Base-by-base conservation (phyloP, 768 basidiomycete genomes). In the Tulasnella sp. region DNA sequence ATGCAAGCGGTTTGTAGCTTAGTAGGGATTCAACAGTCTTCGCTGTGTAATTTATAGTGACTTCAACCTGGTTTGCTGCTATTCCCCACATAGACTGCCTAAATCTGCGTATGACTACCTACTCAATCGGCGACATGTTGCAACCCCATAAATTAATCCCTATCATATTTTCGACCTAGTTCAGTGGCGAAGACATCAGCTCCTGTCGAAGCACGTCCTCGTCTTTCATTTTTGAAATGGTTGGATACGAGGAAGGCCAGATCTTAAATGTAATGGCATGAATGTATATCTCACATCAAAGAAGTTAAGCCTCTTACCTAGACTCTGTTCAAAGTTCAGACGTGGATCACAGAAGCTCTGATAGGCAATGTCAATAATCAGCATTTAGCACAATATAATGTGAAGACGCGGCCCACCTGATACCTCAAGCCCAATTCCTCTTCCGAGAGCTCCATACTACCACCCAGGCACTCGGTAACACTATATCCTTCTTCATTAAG, bases 401-500 rank as follows among this genome's bases (percentile, higher is more conserved):
- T 10, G 25, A 24, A 40, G 27, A 42, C 27, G 22, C 7, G 5
- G 48, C 72, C 15, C 10, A 84, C 81, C 69, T 93, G 83, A 63
- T 98, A 99, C 57, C 92, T 72, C 64, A 92, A 67, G n/a, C 77
- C 82, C 13, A 99, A 72, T 63, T 95, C 73, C 57, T 91, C 84
- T 63, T 96, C 93, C 40, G 72, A 75, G 32, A 96, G 69, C 61
- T 87, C 83, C 92, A 96, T 98, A 57, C 88, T 93, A 1, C 93
- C 95, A 4, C 95, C 95, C 8, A 92, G 70, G 61, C 92, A 96
- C 64, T 98, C 95, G 0, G 95, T 99, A 37, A 99, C 95, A 56
- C 85, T 85, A 66, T 83, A 88, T 5, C 93, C 90, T 51, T 95
- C 81, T 9, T 87, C 80, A 55, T 83, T 83, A 45, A 93, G 70